Evolutionary conservation across 345 rosid genomes (phyloP).

Genomic region (Diplotaxis tenuifolia): DNA sequence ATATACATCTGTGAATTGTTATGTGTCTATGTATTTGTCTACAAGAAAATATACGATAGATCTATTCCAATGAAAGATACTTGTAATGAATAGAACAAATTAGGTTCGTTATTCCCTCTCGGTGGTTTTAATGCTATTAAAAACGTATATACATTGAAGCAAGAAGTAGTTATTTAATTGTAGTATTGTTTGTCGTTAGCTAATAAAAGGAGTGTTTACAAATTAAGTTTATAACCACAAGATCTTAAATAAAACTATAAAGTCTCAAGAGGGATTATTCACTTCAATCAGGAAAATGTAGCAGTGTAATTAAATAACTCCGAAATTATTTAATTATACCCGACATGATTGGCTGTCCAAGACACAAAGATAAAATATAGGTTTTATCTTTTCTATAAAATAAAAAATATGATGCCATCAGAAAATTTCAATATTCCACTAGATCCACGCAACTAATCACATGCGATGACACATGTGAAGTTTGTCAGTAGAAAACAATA

Average conservation of each 20-base stretch:
- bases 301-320: neutral
- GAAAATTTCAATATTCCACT: slow-evolving; percentile 15
- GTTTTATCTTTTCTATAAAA: neutral
- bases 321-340: slow-evolving; percentile 5
- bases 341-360: slow-evolving; percentile 35
- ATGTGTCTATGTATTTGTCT: neutral
- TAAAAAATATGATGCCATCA: neutral
- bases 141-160: neutral
- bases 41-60: neutral
- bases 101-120: neutral
- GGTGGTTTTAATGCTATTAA: neutral
- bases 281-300: neutral
- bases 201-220: neutral
- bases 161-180: neutral
- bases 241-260: neutral
- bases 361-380: neutral
- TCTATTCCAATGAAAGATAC: neutral
- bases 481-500: slow-evolving; percentile 26
- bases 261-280: neutral
- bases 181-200: neutral
- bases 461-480: slow-evolving; percentile 33
- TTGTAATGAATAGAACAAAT: neutral
- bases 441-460: slow-evolving; percentile 26
- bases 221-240: neutral
- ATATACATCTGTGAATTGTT: neutral